These are phyloP conservation scores for Wickerhamiella spandovensis DNA, from an alignment of 805 yeast genomes.

Conservation along the genomic window DNA sequence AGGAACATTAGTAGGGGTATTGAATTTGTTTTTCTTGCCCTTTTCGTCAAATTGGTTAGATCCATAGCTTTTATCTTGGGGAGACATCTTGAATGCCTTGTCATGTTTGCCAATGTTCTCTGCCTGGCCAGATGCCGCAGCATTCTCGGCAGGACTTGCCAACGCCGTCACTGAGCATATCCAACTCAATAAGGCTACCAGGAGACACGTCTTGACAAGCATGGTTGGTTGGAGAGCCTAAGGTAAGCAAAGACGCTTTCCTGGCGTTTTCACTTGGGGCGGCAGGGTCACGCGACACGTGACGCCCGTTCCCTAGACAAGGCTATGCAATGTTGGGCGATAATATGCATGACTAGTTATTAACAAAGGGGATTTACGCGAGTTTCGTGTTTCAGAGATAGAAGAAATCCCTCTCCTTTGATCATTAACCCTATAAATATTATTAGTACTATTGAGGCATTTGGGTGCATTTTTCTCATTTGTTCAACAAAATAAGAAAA, in stretches of 20 bases:
- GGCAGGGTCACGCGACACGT: neutral
- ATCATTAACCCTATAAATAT: too few relatives aligned
- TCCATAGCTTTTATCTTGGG: conserved; percentile 23
- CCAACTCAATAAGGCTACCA: neutral
- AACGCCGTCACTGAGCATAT: neutral
- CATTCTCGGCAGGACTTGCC: neutral
- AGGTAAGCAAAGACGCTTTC: neutral
- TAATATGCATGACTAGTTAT: too few relatives aligned
- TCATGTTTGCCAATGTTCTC: conserved; percentile 16
- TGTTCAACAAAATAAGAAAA: too few relatives aligned
- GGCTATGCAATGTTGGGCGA: too few relatives aligned
- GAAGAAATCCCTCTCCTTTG: too few relatives aligned
- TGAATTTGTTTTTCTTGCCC: conserved; percentile 11
- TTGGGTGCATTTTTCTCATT: too few relatives aligned
- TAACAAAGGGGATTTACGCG: neutral
- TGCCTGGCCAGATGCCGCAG: neutral
- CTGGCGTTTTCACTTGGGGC: neutral
- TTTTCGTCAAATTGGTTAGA: conserved; percentile 16
- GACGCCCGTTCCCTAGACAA: neutral
- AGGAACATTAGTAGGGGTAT: conserved; percentile 18
- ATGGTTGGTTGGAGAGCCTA: neutral
- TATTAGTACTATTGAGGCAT: too few relatives aligned
- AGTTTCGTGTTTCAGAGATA: too few relatives aligned
- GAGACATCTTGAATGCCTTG: conserved; percentile 24
- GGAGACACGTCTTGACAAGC: neutral